Percentiles rank a stretch among this genome's conserved stretches.
Conservation (phyloP, 257 asterid species). For the Agastache rugosa region DNA sequence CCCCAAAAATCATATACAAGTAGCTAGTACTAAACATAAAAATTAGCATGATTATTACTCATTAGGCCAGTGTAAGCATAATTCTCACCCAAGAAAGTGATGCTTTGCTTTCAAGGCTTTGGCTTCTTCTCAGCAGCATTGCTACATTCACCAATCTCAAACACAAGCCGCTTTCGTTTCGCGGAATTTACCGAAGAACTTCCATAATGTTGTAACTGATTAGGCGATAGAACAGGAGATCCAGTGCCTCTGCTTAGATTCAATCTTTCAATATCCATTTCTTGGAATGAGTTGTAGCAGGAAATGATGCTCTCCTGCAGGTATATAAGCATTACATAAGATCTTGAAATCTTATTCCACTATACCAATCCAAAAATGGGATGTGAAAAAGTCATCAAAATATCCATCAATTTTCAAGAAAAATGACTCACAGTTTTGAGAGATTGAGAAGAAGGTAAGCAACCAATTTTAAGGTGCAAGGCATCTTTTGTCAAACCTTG, state of each 20-base stretch:
- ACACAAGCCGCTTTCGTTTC: conserved; percentile 64
- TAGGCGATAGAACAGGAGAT: conserved; percentile 55
- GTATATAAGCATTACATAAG: neutral
- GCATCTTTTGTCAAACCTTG: conserved; percentile 44
- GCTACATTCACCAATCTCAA: conserved; percentile 42
- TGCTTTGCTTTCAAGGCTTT: conserved; percentile 31
- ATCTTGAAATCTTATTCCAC: neutral
- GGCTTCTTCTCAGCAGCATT: conserved; percentile 37
- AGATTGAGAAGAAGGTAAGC: conserved; percentile 35
- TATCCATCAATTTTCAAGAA: neutral
- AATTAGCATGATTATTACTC: conserved; percentile 35
- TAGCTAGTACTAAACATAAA: conserved; percentile 10
- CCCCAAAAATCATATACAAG: conserved; percentile 41
- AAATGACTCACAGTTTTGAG: conserved; percentile 51
- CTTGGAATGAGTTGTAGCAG: conserved; percentile 47
- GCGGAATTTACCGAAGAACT: conserved; percentile 36
- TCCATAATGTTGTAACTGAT: conserved; percentile 38
- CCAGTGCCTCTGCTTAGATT: conserved; percentile 28
- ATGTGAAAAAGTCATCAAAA: neutral
- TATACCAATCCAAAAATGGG: neutral
- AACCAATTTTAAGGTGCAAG: conserved; percentile 44
- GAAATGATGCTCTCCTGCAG: conserved; percentile 56
- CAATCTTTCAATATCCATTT: conserved; percentile 34
- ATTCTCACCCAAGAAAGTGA: conserved; percentile 12
- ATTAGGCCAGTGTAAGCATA: conserved; percentile 22